phyloP scores from a whole-genome alignment of 345 rosid species.

The Alliaria petiolata region DNA sequence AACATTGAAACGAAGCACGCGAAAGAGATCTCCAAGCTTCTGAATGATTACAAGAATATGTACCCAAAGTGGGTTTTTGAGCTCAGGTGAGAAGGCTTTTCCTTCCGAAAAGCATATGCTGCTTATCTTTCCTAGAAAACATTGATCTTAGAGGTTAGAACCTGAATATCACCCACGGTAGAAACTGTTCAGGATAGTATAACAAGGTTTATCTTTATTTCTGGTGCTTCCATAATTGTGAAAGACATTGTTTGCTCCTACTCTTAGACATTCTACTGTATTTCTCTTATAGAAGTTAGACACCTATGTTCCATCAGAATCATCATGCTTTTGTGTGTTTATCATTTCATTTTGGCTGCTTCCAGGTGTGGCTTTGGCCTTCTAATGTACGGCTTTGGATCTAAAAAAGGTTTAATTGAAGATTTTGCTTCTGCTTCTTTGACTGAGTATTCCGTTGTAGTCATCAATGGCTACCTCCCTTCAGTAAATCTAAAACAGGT shows the following conservation, averaged over 20 bases:
- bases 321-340: neutral
- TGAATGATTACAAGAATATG: conserved; percentile 54
- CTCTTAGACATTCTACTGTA: neutral
- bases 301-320: neutral
- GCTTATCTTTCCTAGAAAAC: neutral
- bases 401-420: conserved; percentile 70
- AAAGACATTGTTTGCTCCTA: neutral
- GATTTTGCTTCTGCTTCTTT: conserved; percentile 84
- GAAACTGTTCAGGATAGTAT: neutral
- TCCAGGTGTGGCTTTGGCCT: conserved; percentile 88
- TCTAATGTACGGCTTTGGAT: conserved; percentile 91
- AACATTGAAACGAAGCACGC: conserved; percentile 59
- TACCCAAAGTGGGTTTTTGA: conserved; percentile 73
- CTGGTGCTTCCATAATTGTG: neutral
- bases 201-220: neutral
- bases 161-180: too few relatives aligned
- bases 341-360: conserved; percentile 9
- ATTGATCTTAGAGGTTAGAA: neutral
- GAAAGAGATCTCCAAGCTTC: conserved; percentile 49
- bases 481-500: conserved; percentile 87
- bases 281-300: neutral
- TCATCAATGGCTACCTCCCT: conserved; percentile 87
- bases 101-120: neutral
- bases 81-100: conserved; percentile 46
- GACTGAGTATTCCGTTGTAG: conserved; percentile 64